phyloP scores from a whole-genome alignment of 306 rosid genomes.

The Fragaria vesca region DNA sequence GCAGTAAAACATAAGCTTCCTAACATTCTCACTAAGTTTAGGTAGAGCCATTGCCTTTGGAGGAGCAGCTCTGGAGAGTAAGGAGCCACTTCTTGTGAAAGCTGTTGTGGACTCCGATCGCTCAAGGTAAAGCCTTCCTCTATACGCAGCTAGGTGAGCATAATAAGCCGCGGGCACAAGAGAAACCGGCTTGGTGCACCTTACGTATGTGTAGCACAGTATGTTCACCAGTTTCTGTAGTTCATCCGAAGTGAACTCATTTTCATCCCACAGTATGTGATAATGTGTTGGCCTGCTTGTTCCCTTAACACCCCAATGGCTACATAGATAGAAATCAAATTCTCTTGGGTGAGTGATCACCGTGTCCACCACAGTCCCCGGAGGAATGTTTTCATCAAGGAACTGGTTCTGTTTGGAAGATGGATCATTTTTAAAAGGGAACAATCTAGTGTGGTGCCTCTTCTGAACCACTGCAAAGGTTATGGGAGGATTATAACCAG shows the following conservation, averaged over 20 bases:
- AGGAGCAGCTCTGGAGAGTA: conserved; percentile 76
- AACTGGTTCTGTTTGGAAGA: conserved; percentile 48
- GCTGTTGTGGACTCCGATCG: conserved; percentile 57
- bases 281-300: conserved; percentile 96
- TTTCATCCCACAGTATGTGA: conserved; percentile 91
- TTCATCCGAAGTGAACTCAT: conserved; percentile 85
- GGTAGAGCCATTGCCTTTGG: conserved; percentile 79
- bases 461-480: conserved; percentile 94
- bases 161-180: conserved; percentile 97
- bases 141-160: conserved; percentile 94
- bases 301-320: conserved; percentile 97
- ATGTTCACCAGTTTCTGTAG: conserved; percentile 82
- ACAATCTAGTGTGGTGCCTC: conserved; percentile 95
- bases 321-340: conserved; percentile 91
- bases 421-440: conserved; percentile 62
- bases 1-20: conserved; percentile 95
- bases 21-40: conserved; percentile 79
- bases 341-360: conserved; percentile 94
- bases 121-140: conserved; percentile 96
- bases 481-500: conserved; percentile 60
- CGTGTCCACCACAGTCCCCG: conserved; percentile 94
- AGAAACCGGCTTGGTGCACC: conserved; percentile 96
- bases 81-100: conserved; percentile 36
- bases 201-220: conserved; percentile 82
- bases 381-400: conserved; percentile 71